Conservation (phyloP, 2,329 filamentous ascomycete species). For the Nemania serpens region DNA sequence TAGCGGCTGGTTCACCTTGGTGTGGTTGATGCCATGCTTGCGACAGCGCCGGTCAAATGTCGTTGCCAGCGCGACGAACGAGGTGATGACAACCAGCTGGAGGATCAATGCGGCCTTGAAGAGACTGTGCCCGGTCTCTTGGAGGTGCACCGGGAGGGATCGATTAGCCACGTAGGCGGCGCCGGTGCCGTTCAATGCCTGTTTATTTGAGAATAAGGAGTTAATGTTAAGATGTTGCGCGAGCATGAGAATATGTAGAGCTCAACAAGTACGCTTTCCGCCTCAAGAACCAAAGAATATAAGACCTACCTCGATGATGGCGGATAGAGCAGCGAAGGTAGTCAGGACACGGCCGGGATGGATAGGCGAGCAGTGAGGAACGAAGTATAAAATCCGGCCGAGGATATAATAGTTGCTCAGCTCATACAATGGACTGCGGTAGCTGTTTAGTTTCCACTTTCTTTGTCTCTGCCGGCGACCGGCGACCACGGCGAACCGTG, state of each 20-base stretch:
- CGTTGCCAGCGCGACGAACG: slow-evolving; percentile 54
- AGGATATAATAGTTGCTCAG: slow-evolving; percentile 63
- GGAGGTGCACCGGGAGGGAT: slow-evolving; percentile 44
- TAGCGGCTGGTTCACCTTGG: slow-evolving; percentile 45
- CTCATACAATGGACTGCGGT: slow-evolving; percentile 56
- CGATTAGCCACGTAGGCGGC: slow-evolving; percentile 54
- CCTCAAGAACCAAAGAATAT: background rate
- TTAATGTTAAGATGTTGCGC: background rate
- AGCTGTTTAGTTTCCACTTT: background rate
- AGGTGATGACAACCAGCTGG: slow-evolving; percentile 57
- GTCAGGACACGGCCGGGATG: slow-evolving; percentile 48
- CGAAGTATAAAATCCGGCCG: slow-evolving; percentile 60
- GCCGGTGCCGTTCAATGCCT: slow-evolving; percentile 52
- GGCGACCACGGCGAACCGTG: background rate
- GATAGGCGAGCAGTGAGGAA: slow-evolving; percentile 59
- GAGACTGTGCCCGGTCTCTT: slow-evolving; percentile 50
- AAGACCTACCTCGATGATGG: slow-evolving; percentile 48
- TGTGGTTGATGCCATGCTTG: slow-evolving; percentile 42
- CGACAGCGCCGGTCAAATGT: slow-evolving; percentile 54
- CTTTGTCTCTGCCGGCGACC: background rate
- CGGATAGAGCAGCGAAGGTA: slow-evolving; percentile 50
- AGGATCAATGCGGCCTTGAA: slow-evolving; percentile 57
- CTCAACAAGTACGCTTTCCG: background rate
- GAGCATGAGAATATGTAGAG: background rate
- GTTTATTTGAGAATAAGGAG: background rate